Conservation (phyloP, 495 filamentous ascomycete genomes). For the Staphylotrichum longicolle region DNA sequence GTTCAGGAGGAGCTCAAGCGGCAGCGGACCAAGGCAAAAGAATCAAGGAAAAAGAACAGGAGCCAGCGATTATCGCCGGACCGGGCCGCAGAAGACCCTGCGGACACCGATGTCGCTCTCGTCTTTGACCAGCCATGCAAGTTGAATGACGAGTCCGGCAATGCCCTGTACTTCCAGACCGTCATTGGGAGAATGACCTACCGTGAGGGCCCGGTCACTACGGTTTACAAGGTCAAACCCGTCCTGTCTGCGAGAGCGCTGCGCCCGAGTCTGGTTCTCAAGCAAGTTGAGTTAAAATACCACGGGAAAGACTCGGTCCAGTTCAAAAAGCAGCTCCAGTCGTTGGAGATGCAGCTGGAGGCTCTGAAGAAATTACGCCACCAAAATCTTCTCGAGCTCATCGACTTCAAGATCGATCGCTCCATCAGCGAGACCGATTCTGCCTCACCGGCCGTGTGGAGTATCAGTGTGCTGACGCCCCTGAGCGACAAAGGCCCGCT, state of each 20-base stretch:
- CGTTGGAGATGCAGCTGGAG: conserved; percentile 68
- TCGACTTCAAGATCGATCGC: conserved; percentile 74
- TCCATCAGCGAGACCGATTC: conserved; percentile 42
- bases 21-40: conserved; percentile 57
- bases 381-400: conserved; percentile 69
- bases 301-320: conserved; percentile 52
- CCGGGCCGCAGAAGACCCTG: conserved; percentile 30
- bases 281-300: conserved; percentile 59
- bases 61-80: conserved; percentile 31
- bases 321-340: conserved; percentile 66
- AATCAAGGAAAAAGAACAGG: conserved; percentile 49
- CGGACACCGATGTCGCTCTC: conserved; percentile 40
- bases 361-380: conserved; percentile 69
- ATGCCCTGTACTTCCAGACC: conserved; percentile 58
- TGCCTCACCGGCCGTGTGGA: conserved; percentile 54
- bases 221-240: conserved; percentile 67
- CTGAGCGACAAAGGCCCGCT: conserved; percentile 79
- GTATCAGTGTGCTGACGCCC: conserved; percentile 75
- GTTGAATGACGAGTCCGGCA: conserved; percentile 56
- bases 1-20: conserved; percentile 72
- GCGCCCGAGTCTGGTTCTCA: conserved; percentile 65
- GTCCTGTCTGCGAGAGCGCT: conserved; percentile 51
- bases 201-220: conserved; percentile 55
- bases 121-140: conserved; percentile 69
- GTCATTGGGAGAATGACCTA: conserved; percentile 61